Evolutionary conservation across 768 basidiomycete genomes (phyloP).

Genomic region (Mycena sanguinolenta): DNA sequence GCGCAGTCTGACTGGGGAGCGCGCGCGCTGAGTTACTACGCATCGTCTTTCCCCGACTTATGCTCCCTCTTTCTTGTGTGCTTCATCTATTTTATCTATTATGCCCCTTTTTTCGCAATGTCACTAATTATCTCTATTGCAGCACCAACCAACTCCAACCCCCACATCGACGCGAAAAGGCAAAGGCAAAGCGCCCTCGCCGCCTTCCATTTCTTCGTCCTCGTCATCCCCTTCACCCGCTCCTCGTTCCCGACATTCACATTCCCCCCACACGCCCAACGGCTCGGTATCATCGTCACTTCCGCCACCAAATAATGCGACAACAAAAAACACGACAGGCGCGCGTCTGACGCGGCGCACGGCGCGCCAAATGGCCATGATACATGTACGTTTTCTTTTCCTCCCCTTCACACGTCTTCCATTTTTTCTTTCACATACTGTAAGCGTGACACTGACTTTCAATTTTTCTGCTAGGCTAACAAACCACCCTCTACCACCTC

Average conservation of each 20-base stretch:
- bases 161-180: slow-evolving; percentile 17
- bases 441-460: no score
- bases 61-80: no score
- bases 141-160: neutral
- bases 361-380: neutral
- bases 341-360: slow-evolving; percentile 3
- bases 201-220: neutral
- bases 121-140: neutral
- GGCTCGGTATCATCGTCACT: no score
- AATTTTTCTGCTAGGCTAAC: no score
- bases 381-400: no score
- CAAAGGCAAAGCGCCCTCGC: slow-evolving; percentile 25
- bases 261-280: neutral
- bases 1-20: no score
- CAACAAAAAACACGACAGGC: neutral
- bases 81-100: no score
- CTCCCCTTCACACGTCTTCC: neutral
- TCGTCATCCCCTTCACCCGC: neutral
- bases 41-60: no score
- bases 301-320: no score
- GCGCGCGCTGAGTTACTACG: no score
- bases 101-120: neutral
- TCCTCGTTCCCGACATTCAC: neutral
- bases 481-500: no score
- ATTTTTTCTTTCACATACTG: no score